These are phyloP conservation scores for Diaporthe vaccinii DNA, from an alignment of 2,329 filamentous ascomycete genomes.

Conservation along the genomic window DNA sequence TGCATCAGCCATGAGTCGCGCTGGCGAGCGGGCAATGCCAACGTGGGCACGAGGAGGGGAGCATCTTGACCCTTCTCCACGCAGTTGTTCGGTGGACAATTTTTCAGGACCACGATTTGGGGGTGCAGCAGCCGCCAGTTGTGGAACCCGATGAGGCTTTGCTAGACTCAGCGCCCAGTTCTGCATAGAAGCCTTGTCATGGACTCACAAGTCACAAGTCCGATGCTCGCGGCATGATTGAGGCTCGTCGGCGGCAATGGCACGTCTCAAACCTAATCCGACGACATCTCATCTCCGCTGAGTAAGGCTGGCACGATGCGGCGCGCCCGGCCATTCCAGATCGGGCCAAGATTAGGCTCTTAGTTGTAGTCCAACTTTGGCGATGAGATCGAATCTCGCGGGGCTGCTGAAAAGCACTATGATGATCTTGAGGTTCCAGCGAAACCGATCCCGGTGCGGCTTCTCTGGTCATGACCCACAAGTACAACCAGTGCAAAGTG, in stretches of 20 bases:
- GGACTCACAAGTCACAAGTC: neutral
- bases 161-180: neutral
- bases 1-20: slow-evolving; percentile 25
- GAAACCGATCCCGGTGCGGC: slow-evolving; percentile 4
- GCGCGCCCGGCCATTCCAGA: slow-evolving; percentile 19
- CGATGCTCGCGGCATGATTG: slow-evolving; percentile 9
- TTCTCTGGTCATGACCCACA: slow-evolving; percentile 14
- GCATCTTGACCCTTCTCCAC: neutral
- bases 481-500: neutral
- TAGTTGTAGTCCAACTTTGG: neutral
- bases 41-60: neutral
- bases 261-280: slow-evolving; percentile 34
- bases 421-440: slow-evolving; percentile 13
- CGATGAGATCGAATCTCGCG: slow-evolving; percentile 18
- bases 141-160: neutral
- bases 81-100: neutral
- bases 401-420: slow-evolving; percentile 17
- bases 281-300: slow-evolving; percentile 33
- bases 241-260: slow-evolving; percentile 31
- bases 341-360: neutral
- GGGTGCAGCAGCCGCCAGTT: neutral
- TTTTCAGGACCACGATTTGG: no score
- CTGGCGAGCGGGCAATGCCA: neutral
- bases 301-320: slow-evolving; percentile 23
- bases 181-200: neutral